These are phyloP conservation scores for Sclerotinia spermophila DNA, from an alignment of 2,329 filamentous ascomycete genomes.

Conservation along the genomic window DNA sequence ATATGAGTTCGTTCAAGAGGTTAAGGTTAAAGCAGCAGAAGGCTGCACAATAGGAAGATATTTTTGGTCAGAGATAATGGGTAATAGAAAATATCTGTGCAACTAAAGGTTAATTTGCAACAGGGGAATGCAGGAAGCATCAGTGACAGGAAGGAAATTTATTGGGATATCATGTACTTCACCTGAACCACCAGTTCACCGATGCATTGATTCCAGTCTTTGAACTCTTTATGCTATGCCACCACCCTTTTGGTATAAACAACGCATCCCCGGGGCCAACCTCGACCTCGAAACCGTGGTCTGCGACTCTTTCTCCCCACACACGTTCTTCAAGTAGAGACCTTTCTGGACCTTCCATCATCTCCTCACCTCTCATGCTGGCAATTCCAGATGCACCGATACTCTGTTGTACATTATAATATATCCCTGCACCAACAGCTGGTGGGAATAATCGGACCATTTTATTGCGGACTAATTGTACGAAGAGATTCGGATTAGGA, in stretches of 20 bases:
- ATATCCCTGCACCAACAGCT: slow-evolving; percentile 58
- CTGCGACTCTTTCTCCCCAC: slow-evolving; percentile 51
- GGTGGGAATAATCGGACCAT: slow-evolving; percentile 68
- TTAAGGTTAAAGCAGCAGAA: slow-evolving; percentile 19
- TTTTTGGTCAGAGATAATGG: neutral
- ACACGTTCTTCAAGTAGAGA: slow-evolving; percentile 62
- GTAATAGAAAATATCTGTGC: neutral
- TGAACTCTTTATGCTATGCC: slow-evolving; percentile 74
- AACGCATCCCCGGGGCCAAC: slow-evolving; percentile 66
- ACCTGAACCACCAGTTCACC: slow-evolving; percentile 56
- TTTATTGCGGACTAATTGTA: slow-evolving; percentile 75
- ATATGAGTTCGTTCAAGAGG: slow-evolving; percentile 49
- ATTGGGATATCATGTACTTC: slow-evolving; percentile 15
- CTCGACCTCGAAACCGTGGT: slow-evolving; percentile 39
- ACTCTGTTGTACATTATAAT: slow-evolving; percentile 46
- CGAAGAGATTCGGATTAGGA: slow-evolving; percentile 90
- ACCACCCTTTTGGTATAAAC: slow-evolving; percentile 81
- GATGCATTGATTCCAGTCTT: slow-evolving; percentile 42
- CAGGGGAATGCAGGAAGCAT: neutral
- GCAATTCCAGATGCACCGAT: slow-evolving; percentile 39
- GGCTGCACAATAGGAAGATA: neutral
- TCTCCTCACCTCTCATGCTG: slow-evolving; percentile 69
- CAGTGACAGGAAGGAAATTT: neutral
- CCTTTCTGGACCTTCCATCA: slow-evolving; percentile 83
- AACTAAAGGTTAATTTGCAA: neutral